Evolutionary conservation across 2,329 filamentous ascomycete genomes (phyloP), one percentile per base, ranked within the genome.

Genomic region (Hirsutella rhossiliensis): DNA sequence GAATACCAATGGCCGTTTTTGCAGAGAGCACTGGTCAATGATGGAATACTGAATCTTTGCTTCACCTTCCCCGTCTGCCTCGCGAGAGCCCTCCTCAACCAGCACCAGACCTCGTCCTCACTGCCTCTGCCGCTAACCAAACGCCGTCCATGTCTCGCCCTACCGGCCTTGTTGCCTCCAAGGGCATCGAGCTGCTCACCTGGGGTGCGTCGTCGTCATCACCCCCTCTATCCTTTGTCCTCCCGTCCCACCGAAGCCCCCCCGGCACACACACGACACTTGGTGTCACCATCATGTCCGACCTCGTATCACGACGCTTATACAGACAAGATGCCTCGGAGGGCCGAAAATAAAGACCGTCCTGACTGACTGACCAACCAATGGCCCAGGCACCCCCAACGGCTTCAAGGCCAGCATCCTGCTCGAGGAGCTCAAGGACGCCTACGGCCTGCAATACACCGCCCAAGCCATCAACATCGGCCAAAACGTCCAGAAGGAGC

Each of bases 341-440:
- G n/a, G n/a, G n/a, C n/a, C n/a, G n/a, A n/a, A n/a, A n/a, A n/a
- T n/a, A n/a, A n/a, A n/a, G n/a, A n/a, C n/a, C n/a, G n/a, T n/a
- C n/a, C 23, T 23, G 23, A 4, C 23, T 7, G 23, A 27, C 23
- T 27, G 23, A 27, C 23, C 6, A 27, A 27, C 3, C 23, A 27
- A 2, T 27, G 6, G 9, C 23, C 2, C 23, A 63, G 67, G 62
- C 38, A 75, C 72, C 1, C 71, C 72, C 41, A 76, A 75, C 44
- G 72, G 72, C 47, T 63, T 66, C 62, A 82, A 83, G 56, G 68
- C 65, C 29, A 73, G 69, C 45, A 75, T 83, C 49, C 54, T 82
- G 18, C 71, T 83, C 34, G 80, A 84, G 56, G 80, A 84, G 62
- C 64, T 83, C 41, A 79, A 78, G 52, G 77, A 71, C n/a, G 73